Evolutionary conservation across 495 filamentous ascomycete genomes (phyloP).

Genomic region (Penicillium macrosclerotiorum): DNA sequence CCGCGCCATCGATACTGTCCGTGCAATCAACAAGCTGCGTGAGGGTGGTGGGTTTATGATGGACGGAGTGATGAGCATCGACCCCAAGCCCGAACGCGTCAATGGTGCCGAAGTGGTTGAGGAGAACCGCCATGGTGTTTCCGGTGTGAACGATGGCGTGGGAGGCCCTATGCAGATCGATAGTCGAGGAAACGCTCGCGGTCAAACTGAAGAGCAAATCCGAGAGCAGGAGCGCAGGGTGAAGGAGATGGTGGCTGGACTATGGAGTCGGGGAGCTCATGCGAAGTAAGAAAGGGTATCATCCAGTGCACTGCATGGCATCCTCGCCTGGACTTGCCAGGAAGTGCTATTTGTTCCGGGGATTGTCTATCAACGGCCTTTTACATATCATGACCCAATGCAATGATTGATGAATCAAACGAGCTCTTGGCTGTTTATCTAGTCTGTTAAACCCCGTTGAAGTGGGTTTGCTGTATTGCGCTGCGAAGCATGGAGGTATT

Average conservation of each 20-base stretch:
- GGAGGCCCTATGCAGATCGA: constrained; percentile 48
- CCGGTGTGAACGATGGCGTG: background rate
- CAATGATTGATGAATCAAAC: constrained; percentile 10
- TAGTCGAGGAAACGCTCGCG: constrained; percentile 55
- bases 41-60: constrained; percentile 80
- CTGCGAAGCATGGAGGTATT: background rate
- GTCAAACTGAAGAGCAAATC: constrained; percentile 66
- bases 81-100: constrained; percentile 56
- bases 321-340: background rate
- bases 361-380: background rate
- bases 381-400: constrained; percentile 7
- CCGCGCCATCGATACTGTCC: constrained; percentile 94
- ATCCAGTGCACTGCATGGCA: background rate
- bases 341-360: background rate
- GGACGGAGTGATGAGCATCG: constrained; percentile 70
- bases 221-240: constrained; percentile 59
- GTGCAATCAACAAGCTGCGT: constrained; percentile 95
- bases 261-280: constrained; percentile 49
- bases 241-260: constrained; percentile 56
- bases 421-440: background rate
- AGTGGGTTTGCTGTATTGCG: background rate
- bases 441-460: background rate
- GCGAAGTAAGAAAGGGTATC: constrained; percentile 20
- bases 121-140: constrained; percentile 25
- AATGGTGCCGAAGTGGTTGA: constrained; percentile 42